These are phyloP conservation scores for Herpetomonas tarakana DNA, from an alignment of 208 protist genomes.

Conservation along the genomic window DNA sequence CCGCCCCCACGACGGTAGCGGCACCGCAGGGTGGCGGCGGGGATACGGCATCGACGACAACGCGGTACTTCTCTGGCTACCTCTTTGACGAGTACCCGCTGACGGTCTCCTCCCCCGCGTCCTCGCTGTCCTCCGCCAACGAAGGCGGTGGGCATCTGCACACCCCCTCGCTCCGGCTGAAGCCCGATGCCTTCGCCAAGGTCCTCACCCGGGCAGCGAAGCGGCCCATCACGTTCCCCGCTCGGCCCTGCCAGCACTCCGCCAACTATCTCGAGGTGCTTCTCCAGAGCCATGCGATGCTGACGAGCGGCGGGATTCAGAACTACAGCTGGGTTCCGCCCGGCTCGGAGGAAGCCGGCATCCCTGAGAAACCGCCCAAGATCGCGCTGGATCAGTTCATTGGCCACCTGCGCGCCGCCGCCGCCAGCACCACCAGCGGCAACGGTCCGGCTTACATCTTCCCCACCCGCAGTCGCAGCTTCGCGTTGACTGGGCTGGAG, in stretches of 20 bases:
- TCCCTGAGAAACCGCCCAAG: conserved; percentile 57
- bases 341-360: conserved; percentile 8
- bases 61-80: conserved; percentile 10
- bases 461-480: conserved; percentile 29
- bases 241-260: conserved; percentile 20
- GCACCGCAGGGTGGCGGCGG: no score
- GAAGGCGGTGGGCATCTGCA: not conserved
- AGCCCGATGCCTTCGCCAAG: conserved; percentile 19
- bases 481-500: conserved; percentile 55
- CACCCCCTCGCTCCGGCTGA: conserved; percentile 33
- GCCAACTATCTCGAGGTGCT: conserved; percentile 60
- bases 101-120: not conserved
- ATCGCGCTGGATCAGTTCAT: conserved; percentile 39
- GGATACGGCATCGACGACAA: not conserved
- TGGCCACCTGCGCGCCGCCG: conserved; percentile 36
- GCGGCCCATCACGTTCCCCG: conserved; percentile 8
- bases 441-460: conserved; percentile 4
- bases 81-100: conserved; percentile 33
- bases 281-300: conserved; percentile 63
- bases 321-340: conserved; percentile 40
- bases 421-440: not conserved
- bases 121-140: not conserved
- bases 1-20: not conserved
- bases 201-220: conserved; percentile 45
- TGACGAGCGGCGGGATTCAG: conserved; percentile 46